Conservation (phyloP, 2,329 filamentous ascomycete genomes). For the Penicillium thymicola region DNA sequence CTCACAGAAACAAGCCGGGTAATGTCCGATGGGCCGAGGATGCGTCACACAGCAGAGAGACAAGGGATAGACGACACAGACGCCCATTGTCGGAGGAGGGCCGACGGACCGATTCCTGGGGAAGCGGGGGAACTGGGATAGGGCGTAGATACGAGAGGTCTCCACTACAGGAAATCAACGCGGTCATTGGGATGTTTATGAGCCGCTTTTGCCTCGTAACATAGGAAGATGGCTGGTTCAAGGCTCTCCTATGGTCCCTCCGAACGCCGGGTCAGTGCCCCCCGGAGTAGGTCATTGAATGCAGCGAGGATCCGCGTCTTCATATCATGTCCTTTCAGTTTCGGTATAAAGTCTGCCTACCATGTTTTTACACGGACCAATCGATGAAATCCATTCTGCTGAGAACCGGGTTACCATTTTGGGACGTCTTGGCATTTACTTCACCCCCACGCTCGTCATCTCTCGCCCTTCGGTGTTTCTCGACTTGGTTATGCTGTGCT, state of each 20-base stretch:
- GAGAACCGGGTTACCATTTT: neutral
- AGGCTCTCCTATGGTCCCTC: neutral
- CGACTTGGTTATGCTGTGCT: neutral
- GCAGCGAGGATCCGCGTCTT: neutral
- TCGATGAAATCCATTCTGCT: neutral
- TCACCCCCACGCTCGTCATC: conserved; percentile 1
- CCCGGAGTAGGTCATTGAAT: neutral
- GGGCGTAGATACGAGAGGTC: conserved; percentile 13
- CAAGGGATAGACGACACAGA: conserved; percentile 1
- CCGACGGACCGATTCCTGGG: conserved; percentile 23
- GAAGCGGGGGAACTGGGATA: conserved; percentile 16
- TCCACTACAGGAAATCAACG: neutral
- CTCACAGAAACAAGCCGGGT: conserved; percentile 1
- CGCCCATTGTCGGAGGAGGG: conserved; percentile 24
- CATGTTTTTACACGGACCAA: neutral
- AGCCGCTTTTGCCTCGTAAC: neutral
- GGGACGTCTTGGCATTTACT: neutral
- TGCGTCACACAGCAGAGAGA: conserved; percentile 10
- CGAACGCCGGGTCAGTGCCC: neutral
- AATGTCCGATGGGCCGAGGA: conserved; percentile 22
- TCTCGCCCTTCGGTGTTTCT: neutral
- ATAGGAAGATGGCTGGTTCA: neutral
- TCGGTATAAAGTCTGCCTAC: neutral
- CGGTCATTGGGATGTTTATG: neutral
- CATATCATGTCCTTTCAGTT: neutral